Base-by-base conservation (phyloP, 2,329 filamentous ascomycete species). In the Ceratocystis diversiconidia region DNA sequence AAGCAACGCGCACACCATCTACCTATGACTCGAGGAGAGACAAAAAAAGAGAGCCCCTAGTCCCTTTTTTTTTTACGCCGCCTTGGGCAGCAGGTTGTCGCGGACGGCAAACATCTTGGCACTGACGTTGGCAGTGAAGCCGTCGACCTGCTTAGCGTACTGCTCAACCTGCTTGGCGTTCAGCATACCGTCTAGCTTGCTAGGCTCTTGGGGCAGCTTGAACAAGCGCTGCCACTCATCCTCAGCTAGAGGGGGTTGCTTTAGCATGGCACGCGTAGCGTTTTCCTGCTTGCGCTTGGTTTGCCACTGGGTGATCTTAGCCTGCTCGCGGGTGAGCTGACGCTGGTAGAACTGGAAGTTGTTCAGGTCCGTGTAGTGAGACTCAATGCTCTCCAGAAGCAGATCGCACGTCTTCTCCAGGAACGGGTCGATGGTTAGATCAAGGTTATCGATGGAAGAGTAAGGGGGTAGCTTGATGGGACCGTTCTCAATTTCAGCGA, bases 41-140 rank as follows among this genome's bases (percentile, higher is more conserved):
- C 44, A 59, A 59, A 43, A 48, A 60, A 62, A 65, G 61, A 44
- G 3, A 44, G 28, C 50, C 28, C 48, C 10, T 12, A 41, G 36
- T 41, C 36, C 36, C 36, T 15, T 12, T 12, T 41, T n/a, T n/a
- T 19, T 57, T 65, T 64, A 68, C 46, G 63, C 63, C 25, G 66
- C 67, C 77, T 85, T 82, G 59, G 84, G 83, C 72, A 85, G 74
- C 70, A 87, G 75, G 75, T 84, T 86, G 70, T 84, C 84, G 74
- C 92, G 87, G 68, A 96, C 90, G 48, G 92, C 92, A 76, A 99
- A 99, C 92, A 99, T 96, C 85, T 99, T 99, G 70, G 90, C 86
- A 69, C 85, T 95, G 71, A 95, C 88, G 70, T 86, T 87, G 65
- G 94, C 91, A 61, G 92, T 92, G 77, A 97, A 97, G 48, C 90